phyloP scores from a whole-genome alignment of 169 alveolate genomes.

The Plasmodium gonderi region DNA sequence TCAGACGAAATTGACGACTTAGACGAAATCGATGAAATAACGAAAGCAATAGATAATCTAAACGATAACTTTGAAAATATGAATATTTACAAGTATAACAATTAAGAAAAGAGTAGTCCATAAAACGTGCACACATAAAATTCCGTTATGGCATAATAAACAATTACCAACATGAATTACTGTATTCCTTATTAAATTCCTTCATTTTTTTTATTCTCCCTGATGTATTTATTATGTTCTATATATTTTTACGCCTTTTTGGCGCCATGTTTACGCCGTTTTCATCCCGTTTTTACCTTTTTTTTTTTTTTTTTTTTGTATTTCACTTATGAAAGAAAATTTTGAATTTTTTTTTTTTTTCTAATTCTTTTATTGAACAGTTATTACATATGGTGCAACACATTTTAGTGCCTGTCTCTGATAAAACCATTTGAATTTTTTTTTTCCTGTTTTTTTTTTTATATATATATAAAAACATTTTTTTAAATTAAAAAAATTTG shows the following conservation, averaged over 20 bases:
- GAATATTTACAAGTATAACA: slow-evolving; percentile 62
- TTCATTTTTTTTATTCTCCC: background rate
- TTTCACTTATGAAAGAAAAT: background rate
- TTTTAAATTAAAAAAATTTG: slow-evolving; percentile 5
- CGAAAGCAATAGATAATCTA: slow-evolving; percentile 59
- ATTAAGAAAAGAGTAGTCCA: background rate
- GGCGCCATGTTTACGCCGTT: no score
- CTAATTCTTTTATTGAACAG: background rate
- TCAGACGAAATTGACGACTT: slow-evolving; percentile 66
- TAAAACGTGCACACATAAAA: background rate
- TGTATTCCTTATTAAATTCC: no score
- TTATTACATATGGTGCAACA: background rate
- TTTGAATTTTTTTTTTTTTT: background rate
- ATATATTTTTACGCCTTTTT: no score
- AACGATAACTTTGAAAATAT: slow-evolving; percentile 69
- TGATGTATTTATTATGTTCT: background rate
- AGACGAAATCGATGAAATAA: slow-evolving; percentile 68
- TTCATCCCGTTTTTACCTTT: background rate
- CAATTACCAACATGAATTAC: background rate
- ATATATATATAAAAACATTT: background rate
- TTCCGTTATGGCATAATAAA: background rate
- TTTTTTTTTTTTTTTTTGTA: background rate
- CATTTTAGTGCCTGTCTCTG: slow-evolving; percentile 17
- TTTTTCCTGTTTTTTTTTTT: background rate
- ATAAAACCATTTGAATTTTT: slow-evolving; percentile 12